phyloP scores from a whole-genome alignment of 1,284 basidiomycete genomes.

The Pseudozyma hubeiensis region DNA sequence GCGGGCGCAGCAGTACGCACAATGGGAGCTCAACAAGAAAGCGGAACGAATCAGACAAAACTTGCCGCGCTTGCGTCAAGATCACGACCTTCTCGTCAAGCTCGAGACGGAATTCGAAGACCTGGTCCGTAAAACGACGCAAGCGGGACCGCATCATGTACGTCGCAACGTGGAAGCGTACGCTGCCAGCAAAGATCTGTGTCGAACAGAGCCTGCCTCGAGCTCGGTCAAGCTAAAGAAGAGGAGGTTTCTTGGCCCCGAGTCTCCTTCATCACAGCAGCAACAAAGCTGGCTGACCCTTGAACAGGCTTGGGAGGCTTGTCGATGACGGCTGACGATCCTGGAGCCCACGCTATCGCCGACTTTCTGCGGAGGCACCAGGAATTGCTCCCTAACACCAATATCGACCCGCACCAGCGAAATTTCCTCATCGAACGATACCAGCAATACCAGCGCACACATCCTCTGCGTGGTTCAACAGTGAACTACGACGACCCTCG shows the following conservation, averaged over 20 bases:
- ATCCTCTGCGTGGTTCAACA: neutral
- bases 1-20: neutral
- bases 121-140: neutral
- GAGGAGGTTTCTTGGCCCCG: neutral
- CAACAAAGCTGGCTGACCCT: neutral
- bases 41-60: neutral
- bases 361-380: conserved; percentile 6
- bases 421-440: neutral
- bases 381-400: neutral
- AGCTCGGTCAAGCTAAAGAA: no score
- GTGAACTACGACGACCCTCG: neutral
- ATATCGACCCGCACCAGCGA: neutral
- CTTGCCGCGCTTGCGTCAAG: neutral
- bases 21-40: neutral
- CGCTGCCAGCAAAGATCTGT: no score
- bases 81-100: conserved; percentile 5
- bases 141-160: neutral
- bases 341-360: conserved; percentile 3
- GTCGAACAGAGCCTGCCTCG: no score
- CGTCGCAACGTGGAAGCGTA: neutral
- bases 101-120: conserved; percentile 6
- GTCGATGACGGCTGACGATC: neutral
- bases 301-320: neutral
- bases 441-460: neutral
- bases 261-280: neutral